Conservation (phyloP, 495 filamentous ascomycete species). For the Neurospora sp. region DNA sequence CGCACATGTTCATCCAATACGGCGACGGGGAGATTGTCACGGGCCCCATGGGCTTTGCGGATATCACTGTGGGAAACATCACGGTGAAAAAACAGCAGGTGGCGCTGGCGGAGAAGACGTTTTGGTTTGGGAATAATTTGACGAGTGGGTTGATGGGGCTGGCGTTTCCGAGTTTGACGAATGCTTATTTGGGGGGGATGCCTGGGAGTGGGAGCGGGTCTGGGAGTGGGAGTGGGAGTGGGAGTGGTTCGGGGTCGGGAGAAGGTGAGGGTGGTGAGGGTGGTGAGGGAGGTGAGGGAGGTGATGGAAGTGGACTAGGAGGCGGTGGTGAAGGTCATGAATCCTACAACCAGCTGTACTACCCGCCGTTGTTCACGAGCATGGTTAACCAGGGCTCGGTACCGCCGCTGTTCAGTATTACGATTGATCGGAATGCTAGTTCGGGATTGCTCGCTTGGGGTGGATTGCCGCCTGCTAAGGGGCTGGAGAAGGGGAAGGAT, state of each 20-base stretch:
- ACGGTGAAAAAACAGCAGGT: constrained; percentile 42
- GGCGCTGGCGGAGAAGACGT: constrained; percentile 25
- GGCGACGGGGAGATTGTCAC: constrained; percentile 46
- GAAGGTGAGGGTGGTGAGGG: not conserved
- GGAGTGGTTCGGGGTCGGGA: not conserved
- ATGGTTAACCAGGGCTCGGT: constrained; percentile 45
- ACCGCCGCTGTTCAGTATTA: constrained; percentile 46
- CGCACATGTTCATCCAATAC: constrained; percentile 52
- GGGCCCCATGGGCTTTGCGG: constrained; percentile 48
- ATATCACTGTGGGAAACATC: constrained; percentile 46
- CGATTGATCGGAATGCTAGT: constrained; percentile 30
- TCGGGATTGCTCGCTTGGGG: constrained; percentile 44
- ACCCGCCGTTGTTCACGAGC: constrained; percentile 48
- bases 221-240: too few species aligned
- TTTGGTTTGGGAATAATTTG: constrained; percentile 36
- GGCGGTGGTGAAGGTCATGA: constrained; percentile 17
- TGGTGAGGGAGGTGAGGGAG: not conserved
- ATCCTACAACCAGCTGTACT: constrained; percentile 26
- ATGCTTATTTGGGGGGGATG: constrained; percentile 17
- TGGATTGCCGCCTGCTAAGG: constrained; percentile 28
- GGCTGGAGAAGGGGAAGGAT: constrained; percentile 16
- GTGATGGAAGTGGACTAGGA: constrained; percentile 5
- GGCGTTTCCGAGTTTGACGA: constrained; percentile 48
- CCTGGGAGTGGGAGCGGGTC: not conserved
- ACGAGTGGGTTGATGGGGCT: constrained; percentile 53